Evolutionary conservation across 257 asterid species (phyloP).

Genomic region (Solanum lycopersicoides): DNA sequence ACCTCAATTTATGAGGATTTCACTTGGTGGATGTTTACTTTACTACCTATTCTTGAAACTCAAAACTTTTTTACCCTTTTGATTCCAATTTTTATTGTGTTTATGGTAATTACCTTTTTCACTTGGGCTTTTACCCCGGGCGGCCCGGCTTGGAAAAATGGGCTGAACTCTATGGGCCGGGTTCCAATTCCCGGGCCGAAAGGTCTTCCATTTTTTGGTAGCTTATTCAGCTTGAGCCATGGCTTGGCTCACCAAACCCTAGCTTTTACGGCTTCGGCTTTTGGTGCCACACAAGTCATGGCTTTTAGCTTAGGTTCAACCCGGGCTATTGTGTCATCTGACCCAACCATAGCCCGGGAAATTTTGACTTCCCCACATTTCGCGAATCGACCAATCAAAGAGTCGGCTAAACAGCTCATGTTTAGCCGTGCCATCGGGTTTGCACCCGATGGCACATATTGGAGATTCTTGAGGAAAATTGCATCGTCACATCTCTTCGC

Average conservation of each 20-base stretch:
- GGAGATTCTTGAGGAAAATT: constrained; percentile 41
- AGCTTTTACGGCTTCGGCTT: constrained; percentile 27
- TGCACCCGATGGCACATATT: constrained; percentile 45
- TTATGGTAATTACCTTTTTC: constrained; percentile 10
- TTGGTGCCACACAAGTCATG: constrained; percentile 28
- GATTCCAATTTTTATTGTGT: neutral
- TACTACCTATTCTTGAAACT: constrained; percentile 33
- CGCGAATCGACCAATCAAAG: constrained; percentile 43
- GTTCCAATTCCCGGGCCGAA: constrained; percentile 39
- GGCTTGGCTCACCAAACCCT: constrained; percentile 62
- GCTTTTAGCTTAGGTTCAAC: constrained; percentile 57
- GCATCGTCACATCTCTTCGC: constrained; percentile 40
- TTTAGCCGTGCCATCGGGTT: constrained; percentile 60
- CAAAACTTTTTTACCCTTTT: constrained; percentile 2
- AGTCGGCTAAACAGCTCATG: constrained; percentile 53
- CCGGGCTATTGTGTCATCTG: constrained; percentile 29
- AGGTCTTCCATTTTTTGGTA: constrained; percentile 54
- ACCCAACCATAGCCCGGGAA: constrained; percentile 35
- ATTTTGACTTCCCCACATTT: constrained; percentile 46
- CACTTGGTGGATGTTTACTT: constrained; percentile 29
- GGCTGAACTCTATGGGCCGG: constrained; percentile 19
- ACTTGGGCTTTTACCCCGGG: constrained; percentile 38
- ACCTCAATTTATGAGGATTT: constrained; percentile 17
- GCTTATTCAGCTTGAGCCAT: constrained; percentile 43
- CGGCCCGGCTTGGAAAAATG: constrained; percentile 46